These are phyloP conservation scores for Sugiyamaella lignohabitans DNA, from an alignment of 805 yeast species.

Conservation along the genomic window DNA sequence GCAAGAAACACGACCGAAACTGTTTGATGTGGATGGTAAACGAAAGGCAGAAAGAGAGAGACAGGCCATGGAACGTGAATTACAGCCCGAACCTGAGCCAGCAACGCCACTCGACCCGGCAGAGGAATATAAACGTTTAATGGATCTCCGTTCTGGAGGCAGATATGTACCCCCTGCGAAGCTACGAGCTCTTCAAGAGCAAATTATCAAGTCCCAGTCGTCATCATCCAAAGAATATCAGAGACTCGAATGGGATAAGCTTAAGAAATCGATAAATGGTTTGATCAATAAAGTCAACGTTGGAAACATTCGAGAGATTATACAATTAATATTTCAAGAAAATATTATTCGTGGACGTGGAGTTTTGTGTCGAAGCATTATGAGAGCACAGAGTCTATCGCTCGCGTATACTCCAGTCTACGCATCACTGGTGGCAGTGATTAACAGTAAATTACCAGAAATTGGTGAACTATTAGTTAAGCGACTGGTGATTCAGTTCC, in stretches of 20 bases:
- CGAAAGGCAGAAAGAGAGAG: not conserved
- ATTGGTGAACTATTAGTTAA: slow-evolving; percentile 53
- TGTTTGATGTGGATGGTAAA: not conserved
- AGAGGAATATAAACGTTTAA: slow-evolving; percentile 35
- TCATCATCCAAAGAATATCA: slow-evolving; percentile 40
- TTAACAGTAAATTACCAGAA: slow-evolving; percentile 63
- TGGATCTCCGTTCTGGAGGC: slow-evolving; percentile 40
- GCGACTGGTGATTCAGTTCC: slow-evolving; percentile 54
- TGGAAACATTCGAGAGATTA: slow-evolving; percentile 43
- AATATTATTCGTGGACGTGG: slow-evolving; percentile 62
- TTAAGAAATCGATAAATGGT: slow-evolving; percentile 43
- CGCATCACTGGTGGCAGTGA: slow-evolving; percentile 50
- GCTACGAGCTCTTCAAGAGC: slow-evolving; percentile 38
- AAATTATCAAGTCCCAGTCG: slow-evolving; percentile 28
- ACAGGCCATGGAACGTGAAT: not conserved
- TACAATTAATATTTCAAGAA: slow-evolving; percentile 44
- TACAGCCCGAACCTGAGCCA: not conserved
- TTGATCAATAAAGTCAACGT: slow-evolving; percentile 42
- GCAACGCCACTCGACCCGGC: slow-evolving; percentile 20
- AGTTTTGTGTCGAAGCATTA: slow-evolving; percentile 48
- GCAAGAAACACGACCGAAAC: not conserved
- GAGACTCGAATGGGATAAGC: slow-evolving; percentile 48
- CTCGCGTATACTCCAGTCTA: slow-evolving; percentile 41
- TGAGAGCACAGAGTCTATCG: slow-evolving; percentile 46
- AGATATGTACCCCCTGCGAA: slow-evolving; percentile 51